Percentiles rank a stretch among this genome's conserved stretches.
Conservation (phyloP, 2,329 filamentous ascomycete genomes). For the Verticillium albo-atrum region DNA sequence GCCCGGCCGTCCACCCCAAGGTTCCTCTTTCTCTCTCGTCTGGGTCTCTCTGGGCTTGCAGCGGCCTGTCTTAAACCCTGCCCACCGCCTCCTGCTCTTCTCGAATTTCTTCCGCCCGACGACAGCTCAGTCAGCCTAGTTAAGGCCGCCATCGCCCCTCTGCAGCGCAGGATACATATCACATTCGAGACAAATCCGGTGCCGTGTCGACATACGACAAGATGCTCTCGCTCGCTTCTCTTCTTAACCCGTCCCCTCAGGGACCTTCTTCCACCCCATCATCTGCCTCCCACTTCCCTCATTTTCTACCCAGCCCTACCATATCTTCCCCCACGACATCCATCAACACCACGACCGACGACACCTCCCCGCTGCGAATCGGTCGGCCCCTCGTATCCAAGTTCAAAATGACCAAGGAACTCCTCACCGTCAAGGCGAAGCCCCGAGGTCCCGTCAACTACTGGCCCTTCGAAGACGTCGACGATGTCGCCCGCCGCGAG, state of each 20-base stretch:
- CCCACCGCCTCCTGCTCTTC: slow-evolving; percentile 15
- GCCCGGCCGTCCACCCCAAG: neutral
- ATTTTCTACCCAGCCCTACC: slow-evolving; percentile 36
- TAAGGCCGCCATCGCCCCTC: neutral
- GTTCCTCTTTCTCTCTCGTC: neutral
- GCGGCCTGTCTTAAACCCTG: slow-evolving; percentile 24
- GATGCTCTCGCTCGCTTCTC: slow-evolving; percentile 62
- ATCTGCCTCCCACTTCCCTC: slow-evolving; percentile 19
- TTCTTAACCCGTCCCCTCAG: slow-evolving; percentile 59
- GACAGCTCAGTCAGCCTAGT: slow-evolving; percentile 3
- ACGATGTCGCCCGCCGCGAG: slow-evolving; percentile 50
- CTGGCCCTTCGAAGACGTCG: slow-evolving; percentile 65
- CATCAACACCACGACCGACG: slow-evolving; percentile 26
- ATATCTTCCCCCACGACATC: slow-evolving; percentile 29
- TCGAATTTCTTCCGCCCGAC: slow-evolving; percentile 11
- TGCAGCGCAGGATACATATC: slow-evolving; percentile 1
- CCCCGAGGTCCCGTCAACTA: slow-evolving; percentile 68
- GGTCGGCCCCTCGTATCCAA: slow-evolving; percentile 29
- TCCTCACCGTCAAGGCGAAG: slow-evolving; percentile 57
- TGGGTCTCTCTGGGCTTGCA: slow-evolving; percentile 16
- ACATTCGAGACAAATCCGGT: slow-evolving; percentile 13
- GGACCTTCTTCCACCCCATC: slow-evolving; percentile 24
- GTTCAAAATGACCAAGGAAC: slow-evolving; percentile 62
- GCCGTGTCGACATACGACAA: slow-evolving; percentile 22
- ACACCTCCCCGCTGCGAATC: slow-evolving; percentile 17